Conservation (phyloP, 495 filamentous ascomycete genomes). For the Lepidopterella palustris region DNA sequence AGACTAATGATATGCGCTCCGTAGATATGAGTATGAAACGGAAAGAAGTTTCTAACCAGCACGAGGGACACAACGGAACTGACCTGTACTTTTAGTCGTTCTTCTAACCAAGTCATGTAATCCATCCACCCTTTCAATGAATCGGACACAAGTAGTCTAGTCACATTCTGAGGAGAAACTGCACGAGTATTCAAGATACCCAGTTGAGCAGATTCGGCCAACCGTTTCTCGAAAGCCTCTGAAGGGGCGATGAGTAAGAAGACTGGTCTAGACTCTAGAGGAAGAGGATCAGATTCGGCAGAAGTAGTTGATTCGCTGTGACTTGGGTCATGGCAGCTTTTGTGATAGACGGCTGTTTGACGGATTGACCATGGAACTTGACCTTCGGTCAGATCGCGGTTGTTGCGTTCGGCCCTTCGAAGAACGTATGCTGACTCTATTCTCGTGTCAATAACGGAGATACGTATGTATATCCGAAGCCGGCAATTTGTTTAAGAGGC, state of each 20-base stretch:
- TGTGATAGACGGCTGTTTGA: constrained; percentile 33
- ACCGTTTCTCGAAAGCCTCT: constrained; percentile 20
- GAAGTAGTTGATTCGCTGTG: constrained; percentile 13
- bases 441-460: neutral
- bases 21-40: too few relatives aligned
- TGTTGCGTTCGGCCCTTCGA: constrained; percentile 28
- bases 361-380: constrained; percentile 33
- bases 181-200: neutral
- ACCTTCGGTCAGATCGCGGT: constrained; percentile 10
- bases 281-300: constrained; percentile 1
- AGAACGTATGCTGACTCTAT: constrained; percentile 31
- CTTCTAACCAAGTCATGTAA: constrained; percentile 18
- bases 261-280: constrained; percentile 13
- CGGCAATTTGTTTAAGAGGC: too few relatives aligned
- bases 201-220: neutral
- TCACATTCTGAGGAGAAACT: constrained; percentile 5
- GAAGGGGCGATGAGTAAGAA: constrained; percentile 32
- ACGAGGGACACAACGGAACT: neutral
- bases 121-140: constrained; percentile 11
- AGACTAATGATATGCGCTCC: constrained; percentile 2
- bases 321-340: too few relatives aligned
- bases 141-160: constrained; percentile 12
- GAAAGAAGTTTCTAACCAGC: too few relatives aligned
- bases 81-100: constrained; percentile 11
- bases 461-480: too few relatives aligned